Evolutionary conservation across 73 alveolate genomes (phyloP).

Genomic region (Paramecium sonneborni): DNA sequence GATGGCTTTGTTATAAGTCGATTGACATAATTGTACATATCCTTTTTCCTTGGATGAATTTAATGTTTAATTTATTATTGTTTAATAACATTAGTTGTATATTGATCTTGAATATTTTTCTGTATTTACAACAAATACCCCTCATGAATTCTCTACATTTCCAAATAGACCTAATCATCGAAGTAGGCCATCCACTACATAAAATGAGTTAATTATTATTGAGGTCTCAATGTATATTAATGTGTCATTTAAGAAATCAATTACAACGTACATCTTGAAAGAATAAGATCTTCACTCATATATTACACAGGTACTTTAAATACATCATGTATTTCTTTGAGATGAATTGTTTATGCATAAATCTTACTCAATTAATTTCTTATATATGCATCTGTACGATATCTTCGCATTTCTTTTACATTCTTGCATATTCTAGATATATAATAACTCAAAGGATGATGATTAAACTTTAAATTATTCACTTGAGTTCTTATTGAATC

Average conservation of each 20-base stretch:
- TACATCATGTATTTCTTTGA: not conserved
- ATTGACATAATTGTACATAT: not conserved
- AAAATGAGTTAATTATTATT: not conserved
- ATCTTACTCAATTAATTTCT: not conserved
- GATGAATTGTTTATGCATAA: not conserved
- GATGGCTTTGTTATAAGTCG: not conserved
- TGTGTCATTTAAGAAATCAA: not conserved
- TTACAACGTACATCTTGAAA: not conserved
- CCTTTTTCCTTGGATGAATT: not conserved
- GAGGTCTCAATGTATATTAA: not conserved
- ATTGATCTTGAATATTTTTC: not conserved
- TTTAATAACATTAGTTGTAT: not conserved
- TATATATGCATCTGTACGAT: not conserved
- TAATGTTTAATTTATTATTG: not conserved
- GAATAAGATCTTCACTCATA: not conserved
- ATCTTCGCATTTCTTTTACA: not conserved
- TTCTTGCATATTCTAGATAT: not conserved
- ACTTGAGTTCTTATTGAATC: not conserved
- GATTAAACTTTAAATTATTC: not conserved
- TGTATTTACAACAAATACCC: not conserved
- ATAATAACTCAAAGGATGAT: not conserved
- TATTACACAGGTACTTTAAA: not conserved
- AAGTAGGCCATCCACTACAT: not conserved
- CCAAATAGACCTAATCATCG: not conserved
- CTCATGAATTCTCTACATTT: not conserved